These are phyloP conservation scores for Xerocomellus amylosporus DNA, from an alignment of 768 basidiomycete genomes.

Conservation along the genomic window DNA sequence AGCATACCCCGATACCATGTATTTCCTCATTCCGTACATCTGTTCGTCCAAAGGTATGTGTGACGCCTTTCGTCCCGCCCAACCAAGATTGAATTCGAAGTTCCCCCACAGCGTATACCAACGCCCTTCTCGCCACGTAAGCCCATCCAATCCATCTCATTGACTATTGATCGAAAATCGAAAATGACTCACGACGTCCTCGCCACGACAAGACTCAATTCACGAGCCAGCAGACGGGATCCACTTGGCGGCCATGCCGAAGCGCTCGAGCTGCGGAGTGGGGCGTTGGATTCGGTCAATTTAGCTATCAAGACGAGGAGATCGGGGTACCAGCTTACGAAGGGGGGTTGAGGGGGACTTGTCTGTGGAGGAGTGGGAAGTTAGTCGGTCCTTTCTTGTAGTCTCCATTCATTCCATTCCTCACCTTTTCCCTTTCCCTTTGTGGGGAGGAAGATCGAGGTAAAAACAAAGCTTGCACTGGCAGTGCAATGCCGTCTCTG, in stretches of 20 bases:
- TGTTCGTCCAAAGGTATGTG: conserved; percentile 3
- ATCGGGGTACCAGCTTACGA: neutral
- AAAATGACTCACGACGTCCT: neutral
- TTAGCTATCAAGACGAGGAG: neutral
- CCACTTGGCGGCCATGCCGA: neutral
- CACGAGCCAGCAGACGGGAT: neutral
- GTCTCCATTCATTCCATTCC: too few species aligned
- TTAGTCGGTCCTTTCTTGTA: too few species aligned
- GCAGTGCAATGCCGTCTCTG: too few species aligned
- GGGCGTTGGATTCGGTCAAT: neutral
- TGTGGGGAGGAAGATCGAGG: too few species aligned
- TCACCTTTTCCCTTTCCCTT: too few species aligned
- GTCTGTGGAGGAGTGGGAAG: neutral
- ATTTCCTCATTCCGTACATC: conserved; percentile 3
- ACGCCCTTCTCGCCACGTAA: conserved; percentile 1
- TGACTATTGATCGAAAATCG: neutral
- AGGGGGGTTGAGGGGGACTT: neutral
- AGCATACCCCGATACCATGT: neutral
- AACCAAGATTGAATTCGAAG: neutral
- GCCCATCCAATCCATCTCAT: neutral
- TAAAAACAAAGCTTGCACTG: too few species aligned
- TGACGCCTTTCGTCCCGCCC: neutral
- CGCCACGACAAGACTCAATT: neutral
- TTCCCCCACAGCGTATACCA: neutral
- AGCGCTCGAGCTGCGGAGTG: neutral